Percentiles rank a stretch among this genome's conserved stretches.
Conservation (phyloP, 2,329 filamentous ascomycete genomes). For the Cercospora sojina region DNA sequence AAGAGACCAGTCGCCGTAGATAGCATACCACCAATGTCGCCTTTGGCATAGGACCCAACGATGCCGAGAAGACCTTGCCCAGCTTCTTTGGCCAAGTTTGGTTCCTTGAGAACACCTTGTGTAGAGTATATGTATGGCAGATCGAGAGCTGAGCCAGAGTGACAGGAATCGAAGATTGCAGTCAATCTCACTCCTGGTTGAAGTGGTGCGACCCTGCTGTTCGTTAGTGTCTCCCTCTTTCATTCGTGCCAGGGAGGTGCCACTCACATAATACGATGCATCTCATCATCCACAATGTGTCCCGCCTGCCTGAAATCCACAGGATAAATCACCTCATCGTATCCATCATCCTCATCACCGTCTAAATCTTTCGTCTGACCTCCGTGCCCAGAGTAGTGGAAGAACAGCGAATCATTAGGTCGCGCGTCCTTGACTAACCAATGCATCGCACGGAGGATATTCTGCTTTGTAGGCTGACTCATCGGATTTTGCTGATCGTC, state of each 20-base stretch:
- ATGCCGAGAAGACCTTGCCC: slow-evolving; percentile 69
- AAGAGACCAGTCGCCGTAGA: slow-evolving; percentile 77
- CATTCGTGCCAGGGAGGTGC: not conserved
- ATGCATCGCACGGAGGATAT: slow-evolving; percentile 94
- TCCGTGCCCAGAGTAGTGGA: slow-evolving; percentile 90
- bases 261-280: slow-evolving; percentile 67
- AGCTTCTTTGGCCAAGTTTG: slow-evolving; percentile 76
- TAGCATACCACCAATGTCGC: slow-evolving; percentile 79
- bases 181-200: slow-evolving; percentile 79
- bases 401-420: slow-evolving; percentile 93
- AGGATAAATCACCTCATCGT: slow-evolving; percentile 81
- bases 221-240: slow-evolving; percentile 21
- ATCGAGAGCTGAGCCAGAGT: slow-evolving; percentile 74
- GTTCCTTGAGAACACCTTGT: slow-evolving; percentile 76
- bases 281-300: slow-evolving; percentile 80
- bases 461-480: slow-evolving; percentile 94
- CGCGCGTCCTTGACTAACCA: slow-evolving; percentile 93
- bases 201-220: slow-evolving; percentile 63
- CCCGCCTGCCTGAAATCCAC: slow-evolving; percentile 77
- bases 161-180: slow-evolving; percentile 79
- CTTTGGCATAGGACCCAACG: slow-evolving; percentile 75
- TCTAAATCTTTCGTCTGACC: slow-evolving; percentile 79
- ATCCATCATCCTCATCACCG: slow-evolving; percentile 77
- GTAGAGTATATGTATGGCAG: slow-evolving; percentile 79
- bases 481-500: slow-evolving; percentile 97